A percentile compares a stretch with the other conserved stretches of the same genome.
Conservation (phyloP, 2,329 filamentous ascomycete genomes). For the Knoxdaviesia capensis region DNA sequence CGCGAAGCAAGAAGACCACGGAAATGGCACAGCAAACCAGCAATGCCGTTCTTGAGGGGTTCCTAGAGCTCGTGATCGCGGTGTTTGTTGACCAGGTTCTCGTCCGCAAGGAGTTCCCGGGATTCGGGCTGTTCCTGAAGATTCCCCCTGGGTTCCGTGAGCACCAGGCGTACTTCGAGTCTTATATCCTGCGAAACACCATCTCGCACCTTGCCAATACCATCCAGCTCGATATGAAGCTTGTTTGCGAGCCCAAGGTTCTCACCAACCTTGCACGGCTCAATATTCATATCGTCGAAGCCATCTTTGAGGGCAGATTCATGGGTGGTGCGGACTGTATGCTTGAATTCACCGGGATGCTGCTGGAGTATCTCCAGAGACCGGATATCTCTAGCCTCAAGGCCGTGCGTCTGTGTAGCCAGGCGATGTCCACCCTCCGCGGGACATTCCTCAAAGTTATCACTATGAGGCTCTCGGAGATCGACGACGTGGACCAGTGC, state of each 20-base stretch:
- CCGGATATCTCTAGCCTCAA: conserved; percentile 67
- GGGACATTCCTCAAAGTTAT: conserved; percentile 60
- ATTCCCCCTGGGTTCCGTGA: conserved; percentile 85
- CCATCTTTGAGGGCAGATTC: conserved; percentile 93
- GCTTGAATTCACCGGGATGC: conserved; percentile 66
- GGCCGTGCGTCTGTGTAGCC: conserved; percentile 75
- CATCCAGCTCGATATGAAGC: conserved; percentile 50
- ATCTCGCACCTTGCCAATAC: conserved; percentile 50
- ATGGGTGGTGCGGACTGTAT: conserved; percentile 67
- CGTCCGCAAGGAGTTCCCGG: conserved; percentile 72
- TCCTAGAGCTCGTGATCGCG: conserved; percentile 57
- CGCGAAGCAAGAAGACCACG: conserved; percentile 18
- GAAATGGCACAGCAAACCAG: conserved; percentile 31
- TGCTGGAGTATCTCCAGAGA: conserved; percentile 76
- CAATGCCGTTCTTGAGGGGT: conserved; percentile 51
- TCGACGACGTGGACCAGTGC: conserved; percentile 41
- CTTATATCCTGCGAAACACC: conserved; percentile 61
- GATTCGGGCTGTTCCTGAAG: conserved; percentile 69
- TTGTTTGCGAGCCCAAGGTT: conserved; percentile 61
- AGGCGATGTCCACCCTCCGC: conserved; percentile 59
- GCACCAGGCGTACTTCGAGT: conserved; percentile 88
- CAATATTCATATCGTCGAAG: conserved; percentile 63
- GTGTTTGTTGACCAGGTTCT: conserved; percentile 79
- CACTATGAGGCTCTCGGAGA: conserved; percentile 63
- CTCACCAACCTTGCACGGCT: conserved; percentile 76